phyloP scores from a whole-genome alignment of 2,329 filamentous ascomycete species.

The Xylaria sp. region DNA sequence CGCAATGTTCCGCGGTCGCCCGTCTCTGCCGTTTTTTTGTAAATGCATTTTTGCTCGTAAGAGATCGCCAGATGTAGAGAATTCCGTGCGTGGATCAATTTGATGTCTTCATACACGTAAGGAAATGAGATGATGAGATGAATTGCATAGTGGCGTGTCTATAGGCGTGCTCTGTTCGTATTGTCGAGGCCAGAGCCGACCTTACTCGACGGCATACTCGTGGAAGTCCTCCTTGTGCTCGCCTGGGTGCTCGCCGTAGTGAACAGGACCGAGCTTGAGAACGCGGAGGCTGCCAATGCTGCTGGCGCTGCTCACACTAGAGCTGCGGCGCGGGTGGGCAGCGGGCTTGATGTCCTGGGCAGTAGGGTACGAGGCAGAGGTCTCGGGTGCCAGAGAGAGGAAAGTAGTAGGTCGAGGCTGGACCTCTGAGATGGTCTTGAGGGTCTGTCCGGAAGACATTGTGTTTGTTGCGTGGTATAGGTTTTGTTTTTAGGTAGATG shows the following conservation, averaged over 20 bases:
- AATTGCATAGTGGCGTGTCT: slow-evolving; percentile 15
- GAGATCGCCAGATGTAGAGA: slow-evolving; percentile 1
- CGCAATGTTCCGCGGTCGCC: slow-evolving; percentile 14
- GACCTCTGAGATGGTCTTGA: slow-evolving; percentile 42
- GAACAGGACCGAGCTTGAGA: slow-evolving; percentile 72
- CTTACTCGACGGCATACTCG: slow-evolving; percentile 58
- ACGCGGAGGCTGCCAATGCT: slow-evolving; percentile 60
- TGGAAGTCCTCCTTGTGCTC: slow-evolving; percentile 68
- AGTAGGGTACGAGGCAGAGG: slow-evolving; percentile 65
- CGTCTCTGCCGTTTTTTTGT: slow-evolving; percentile 16
- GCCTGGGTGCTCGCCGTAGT: slow-evolving; percentile 70
- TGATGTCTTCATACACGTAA: slow-evolving; percentile 12
- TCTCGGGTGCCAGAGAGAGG: slow-evolving; percentile 68
- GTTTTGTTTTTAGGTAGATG: neutral
- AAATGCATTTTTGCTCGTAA: neutral
- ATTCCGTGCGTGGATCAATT: slow-evolving; percentile 1
- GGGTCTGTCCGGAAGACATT: slow-evolving; percentile 45
- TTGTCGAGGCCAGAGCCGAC: neutral
- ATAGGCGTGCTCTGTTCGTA: slow-evolving; percentile 9
- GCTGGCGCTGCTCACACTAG: slow-evolving; percentile 62
- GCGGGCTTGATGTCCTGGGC: slow-evolving; percentile 50
- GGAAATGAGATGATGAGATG: slow-evolving; percentile 21
- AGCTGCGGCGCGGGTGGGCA: slow-evolving; percentile 59
- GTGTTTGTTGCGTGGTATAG: slow-evolving; percentile 36
- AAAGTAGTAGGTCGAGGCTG: slow-evolving; percentile 56